Evolutionary conservation across 2,329 filamentous ascomycete genomes (phyloP), one percentile per base, ranked within the genome.

Genomic region (Emergomyces africanus): DNA sequence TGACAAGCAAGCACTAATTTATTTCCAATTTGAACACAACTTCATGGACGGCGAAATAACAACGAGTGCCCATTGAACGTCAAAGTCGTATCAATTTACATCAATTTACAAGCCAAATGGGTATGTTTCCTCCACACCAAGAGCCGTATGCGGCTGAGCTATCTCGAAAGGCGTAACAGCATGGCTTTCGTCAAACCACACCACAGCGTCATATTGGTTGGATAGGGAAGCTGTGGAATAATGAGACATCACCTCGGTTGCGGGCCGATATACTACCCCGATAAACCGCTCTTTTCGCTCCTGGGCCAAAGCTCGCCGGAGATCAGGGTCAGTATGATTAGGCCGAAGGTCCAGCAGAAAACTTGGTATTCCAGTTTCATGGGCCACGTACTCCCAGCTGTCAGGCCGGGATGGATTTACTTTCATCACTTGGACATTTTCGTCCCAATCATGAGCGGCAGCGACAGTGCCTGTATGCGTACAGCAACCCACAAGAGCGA

Each of bases 401-500:
- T 77, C 75, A 12, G 69, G 61, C 18, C 76, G 69, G 0, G 75
- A 79, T 0, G 77, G 77, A 20, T 68, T 67, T 5, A 81, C 74
- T 4, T 71, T 59, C 78, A 80, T 81, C 3, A 80, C 67, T 62
- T 75, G 63, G 77, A 81, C 78, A 58, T 79, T 74, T 10, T 73
- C 75, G 57, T 77, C 79, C 79, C 79, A 81, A 23, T 75, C 70
- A 54, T 77, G 67, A 2, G 79, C 78, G 0, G 79, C 79, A 0
- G 79, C 79, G 1, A 81, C 79, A 0, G 78, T 80, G 3, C 79
- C 79, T 0, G 71, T 74, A 63, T 81, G 74, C 3, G 77, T 79
- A 5, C 77, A 73, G 58, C 77, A 80, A 10, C 79, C 79, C 56
- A 78, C 66, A 59, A 77, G 72, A 5, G 70, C 69, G 18, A 77